These are phyloP conservation scores for Albatrellus sp. DNA, from an alignment of 1,284 basidiomycete species.

Conservation along the genomic window DNA sequence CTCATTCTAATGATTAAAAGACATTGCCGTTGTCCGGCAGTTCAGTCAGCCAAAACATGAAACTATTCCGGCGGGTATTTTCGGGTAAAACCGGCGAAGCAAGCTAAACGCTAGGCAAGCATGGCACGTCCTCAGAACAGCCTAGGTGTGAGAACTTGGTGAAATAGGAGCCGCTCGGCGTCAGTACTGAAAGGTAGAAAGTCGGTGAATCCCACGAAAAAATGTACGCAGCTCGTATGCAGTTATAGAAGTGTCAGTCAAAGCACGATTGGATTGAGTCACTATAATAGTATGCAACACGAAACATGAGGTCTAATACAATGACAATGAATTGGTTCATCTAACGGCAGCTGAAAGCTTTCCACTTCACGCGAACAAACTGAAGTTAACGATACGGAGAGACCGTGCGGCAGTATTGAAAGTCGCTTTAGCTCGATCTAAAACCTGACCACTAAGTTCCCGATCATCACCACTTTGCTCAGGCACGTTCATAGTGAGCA, in stretches of 20 bases:
- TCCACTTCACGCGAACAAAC: constrained; percentile 48
- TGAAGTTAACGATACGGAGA: constrained; percentile 60
- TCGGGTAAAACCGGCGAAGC: no score
- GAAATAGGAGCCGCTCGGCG: neutral
- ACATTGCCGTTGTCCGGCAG: no score
- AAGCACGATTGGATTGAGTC: neutral
- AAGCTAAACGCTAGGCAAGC: no score
- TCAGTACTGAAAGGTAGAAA: neutral
- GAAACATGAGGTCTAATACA: neutral
- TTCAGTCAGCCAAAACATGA: no score
- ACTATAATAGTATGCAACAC: neutral
- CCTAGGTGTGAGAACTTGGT: neutral
- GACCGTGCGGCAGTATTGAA: constrained; percentile 50
- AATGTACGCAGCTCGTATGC: neutral
- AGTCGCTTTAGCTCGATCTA: constrained; percentile 28
- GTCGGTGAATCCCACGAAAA: constrained; percentile 1
- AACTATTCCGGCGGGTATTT: no score
- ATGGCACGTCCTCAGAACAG: no score
- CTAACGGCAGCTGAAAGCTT: no score
- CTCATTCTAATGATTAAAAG: no score
- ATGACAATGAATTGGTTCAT: neutral
- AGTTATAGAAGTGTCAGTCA: neutral
- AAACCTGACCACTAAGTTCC: constrained; percentile 25
- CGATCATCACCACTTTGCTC: constrained; percentile 30
- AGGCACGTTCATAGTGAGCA: constrained; percentile 75